Base-by-base conservation (phyloP, 2,329 filamentous ascomycete genomes). In the Pestalotiopsis sp. region DNA sequence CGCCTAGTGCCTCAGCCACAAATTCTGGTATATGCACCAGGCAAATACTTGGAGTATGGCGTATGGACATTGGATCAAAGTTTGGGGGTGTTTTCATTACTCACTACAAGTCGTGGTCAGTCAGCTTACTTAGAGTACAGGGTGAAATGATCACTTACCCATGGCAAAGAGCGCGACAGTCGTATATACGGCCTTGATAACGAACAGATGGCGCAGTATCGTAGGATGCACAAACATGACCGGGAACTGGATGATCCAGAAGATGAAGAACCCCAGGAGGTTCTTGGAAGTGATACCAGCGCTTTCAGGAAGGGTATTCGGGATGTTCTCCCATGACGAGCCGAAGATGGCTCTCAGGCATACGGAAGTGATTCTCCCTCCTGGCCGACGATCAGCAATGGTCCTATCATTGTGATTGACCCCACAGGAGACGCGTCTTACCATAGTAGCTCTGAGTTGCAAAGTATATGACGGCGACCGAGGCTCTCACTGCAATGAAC, bases 181-280 rank as follows among this genome's bases (percentile, higher is more conserved):
- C 25, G 88, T 81, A 17, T 83, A 61, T 2, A 81, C 71, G 0
- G 76, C 73, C 73, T 82, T 82, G 68, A 81, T 73, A 7, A 84
- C 81, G 63, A 86, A 86, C 49, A 86, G 73, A 74, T 80, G 85
- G 25, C 82, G 76, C 14, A 87, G 76, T 39, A 81, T 81, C 61
- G 84, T 84, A 4, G 85, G 84, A 64, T 85, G 84, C 71, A 86
- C 84, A 69, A 83, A 80, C 61, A 86, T 74, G 71, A 73, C 62
- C 70, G 79, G 86, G 14, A 88, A 76, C 71, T 87, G 86, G 0
- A 86, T 74, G 0, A 85, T 76, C 85, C 86, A 88, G 76, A 87
- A 88, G 23, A 88, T 72, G 74, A 89, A 84, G 72, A 87, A 88
- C 13, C 81, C 81, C 14, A 86, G 72, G 79, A 88, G 82, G 14